Conservation (phyloP, 1,284 basidiomycete genomes). For the Cryptococcus wingfieldii region DNA sequence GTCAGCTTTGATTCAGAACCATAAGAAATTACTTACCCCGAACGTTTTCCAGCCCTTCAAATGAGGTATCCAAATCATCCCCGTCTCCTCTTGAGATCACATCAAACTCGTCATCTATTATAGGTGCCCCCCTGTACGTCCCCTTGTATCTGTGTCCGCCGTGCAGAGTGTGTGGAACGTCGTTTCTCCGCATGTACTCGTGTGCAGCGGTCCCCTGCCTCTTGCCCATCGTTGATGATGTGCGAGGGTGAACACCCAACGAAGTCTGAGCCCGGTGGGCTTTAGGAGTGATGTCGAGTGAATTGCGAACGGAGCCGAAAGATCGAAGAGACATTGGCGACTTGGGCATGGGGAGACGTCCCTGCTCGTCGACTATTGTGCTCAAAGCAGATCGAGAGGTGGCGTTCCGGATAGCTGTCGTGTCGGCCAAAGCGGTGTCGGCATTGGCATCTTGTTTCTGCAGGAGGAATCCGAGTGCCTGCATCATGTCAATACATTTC, state of each 20-base stretch:
- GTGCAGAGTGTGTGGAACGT: conserved; percentile 33
- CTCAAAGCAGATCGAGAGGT: conserved; percentile 21
- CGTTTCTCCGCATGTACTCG: conserved; percentile 72
- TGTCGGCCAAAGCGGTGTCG: conserved; percentile 15
- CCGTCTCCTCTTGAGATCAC: conserved; percentile 55
- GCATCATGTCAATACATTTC: neutral
- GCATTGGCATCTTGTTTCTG: conserved; percentile 30
- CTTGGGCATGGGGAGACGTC: conserved; percentile 22
- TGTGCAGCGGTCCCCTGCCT: conserved; percentile 81
- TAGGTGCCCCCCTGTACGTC: conserved; percentile 35
- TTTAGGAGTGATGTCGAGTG: conserved; percentile 35
- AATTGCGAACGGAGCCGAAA: conserved; percentile 26
- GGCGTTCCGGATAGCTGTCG: conserved; percentile 10
- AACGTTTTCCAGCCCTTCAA: conserved; percentile 90
- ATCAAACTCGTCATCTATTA: conserved; percentile 60
- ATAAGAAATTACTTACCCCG: conserved; percentile 48
- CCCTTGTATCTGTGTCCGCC: conserved; percentile 45
- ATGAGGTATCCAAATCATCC: conserved; percentile 71
- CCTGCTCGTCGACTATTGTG: conserved; percentile 41
- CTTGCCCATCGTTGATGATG: conserved; percentile 58
- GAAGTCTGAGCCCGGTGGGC: conserved; percentile 44
- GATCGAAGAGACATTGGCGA: conserved; percentile 39
- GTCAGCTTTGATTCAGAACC: neutral
- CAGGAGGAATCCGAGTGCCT: conserved; percentile 44
- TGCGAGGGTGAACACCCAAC: conserved; percentile 56